Conservation (phyloP, 345 rosid genomes). For the Firmiana major region DNA sequence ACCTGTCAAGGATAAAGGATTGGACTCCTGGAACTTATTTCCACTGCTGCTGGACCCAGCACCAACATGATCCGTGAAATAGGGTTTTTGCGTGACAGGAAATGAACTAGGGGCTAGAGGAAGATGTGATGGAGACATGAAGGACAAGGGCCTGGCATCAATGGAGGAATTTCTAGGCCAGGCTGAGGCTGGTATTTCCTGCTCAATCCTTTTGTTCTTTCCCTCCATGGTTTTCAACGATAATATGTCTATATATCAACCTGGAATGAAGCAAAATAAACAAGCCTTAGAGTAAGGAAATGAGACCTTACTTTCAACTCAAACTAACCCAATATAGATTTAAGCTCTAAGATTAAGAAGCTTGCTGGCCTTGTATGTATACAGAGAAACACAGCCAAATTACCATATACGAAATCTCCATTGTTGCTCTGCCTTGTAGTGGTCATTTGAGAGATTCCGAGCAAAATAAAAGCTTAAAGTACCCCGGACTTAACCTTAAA, state of each 20-base stretch:
- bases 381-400: background rate
- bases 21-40: background rate
- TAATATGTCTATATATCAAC: background rate
- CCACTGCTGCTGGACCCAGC: background rate
- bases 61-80: background rate
- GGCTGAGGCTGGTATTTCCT: background rate
- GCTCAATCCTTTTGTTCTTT: background rate
- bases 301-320: background rate
- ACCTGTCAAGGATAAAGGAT: background rate
- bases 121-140: background rate
- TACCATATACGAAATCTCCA: background rate
- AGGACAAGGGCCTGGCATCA: background rate
- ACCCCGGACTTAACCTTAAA: too few species aligned
- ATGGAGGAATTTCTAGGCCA: background rate
- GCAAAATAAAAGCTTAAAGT: background rate
- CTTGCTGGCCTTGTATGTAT: background rate
- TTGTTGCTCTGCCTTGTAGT: background rate
- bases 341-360: background rate
- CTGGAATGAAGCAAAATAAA: too few species aligned
- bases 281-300: too few species aligned
- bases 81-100: constrained; percentile 17
- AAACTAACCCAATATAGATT: background rate
- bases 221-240: background rate
- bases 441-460: background rate
- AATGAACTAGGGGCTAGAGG: constrained; percentile 4